Conservation (phyloP, 148 eudicot species). For the Polygonum aviculare region DNA sequence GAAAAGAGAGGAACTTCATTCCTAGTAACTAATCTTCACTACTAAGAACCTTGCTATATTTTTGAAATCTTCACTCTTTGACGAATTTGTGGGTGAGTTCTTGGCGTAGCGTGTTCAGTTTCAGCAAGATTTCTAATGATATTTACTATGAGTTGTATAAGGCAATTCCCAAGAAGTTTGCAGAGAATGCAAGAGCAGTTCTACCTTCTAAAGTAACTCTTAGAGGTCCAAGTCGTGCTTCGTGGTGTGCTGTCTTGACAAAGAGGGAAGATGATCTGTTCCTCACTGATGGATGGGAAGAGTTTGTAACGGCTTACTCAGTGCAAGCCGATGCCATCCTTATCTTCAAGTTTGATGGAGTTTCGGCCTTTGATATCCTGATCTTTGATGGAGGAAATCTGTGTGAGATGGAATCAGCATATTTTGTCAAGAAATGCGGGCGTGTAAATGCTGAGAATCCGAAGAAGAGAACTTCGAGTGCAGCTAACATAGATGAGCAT, state of each 20-base stretch:
- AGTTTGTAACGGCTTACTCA: constrained; percentile 30
- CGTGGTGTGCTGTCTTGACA: constrained; percentile 28
- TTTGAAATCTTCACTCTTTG: not conserved
- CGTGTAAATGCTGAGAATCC: not conserved
- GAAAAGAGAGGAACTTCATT: not conserved
- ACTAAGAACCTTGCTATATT: no score
- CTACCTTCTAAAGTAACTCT: constrained; percentile 26
- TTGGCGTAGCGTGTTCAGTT: not conserved
- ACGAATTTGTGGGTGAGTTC: not conserved
- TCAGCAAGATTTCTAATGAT: not conserved
- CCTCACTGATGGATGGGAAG: constrained; percentile 36
- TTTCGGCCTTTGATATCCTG: constrained; percentile 31
- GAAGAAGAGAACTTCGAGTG: constrained; percentile 12
- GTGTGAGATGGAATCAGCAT: constrained; percentile 48
- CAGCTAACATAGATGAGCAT: constrained; percentile 15
- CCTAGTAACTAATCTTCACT: no score
- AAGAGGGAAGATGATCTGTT: constrained; percentile 19
- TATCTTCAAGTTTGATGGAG: constrained; percentile 32
- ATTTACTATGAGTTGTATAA: not conserved
- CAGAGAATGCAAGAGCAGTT: constrained; percentile 6
- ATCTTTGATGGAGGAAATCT: constrained; percentile 32
- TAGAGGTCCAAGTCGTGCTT: constrained; percentile 35
- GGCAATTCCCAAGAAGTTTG: constrained; percentile 11
- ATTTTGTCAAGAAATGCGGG: constrained; percentile 31
- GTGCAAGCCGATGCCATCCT: constrained; percentile 28